phyloP scores from a whole-genome alignment of 2,329 filamentous ascomycete species.

The Scedosporium apiospermum region DNA sequence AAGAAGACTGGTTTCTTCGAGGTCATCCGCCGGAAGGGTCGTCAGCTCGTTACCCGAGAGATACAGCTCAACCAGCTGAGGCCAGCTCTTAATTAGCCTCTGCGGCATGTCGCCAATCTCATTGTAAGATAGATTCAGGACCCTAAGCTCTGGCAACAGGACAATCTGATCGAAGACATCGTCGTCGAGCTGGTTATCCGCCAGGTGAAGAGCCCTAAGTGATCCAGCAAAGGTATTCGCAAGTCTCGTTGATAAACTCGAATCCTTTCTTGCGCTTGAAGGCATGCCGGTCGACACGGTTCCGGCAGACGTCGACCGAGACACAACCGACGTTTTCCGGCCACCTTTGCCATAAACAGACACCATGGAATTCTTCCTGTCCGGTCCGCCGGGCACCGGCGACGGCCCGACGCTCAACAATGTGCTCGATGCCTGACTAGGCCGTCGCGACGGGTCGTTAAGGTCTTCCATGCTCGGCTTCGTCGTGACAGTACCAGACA shows the following conservation, averaged over 20 bases:
- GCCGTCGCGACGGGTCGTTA: conserved; percentile 53
- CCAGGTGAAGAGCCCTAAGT: conserved; percentile 73
- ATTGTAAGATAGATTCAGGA: conserved; percentile 93
- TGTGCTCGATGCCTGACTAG: conserved; percentile 75
- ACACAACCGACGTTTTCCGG: conserved; percentile 78
- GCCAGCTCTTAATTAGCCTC: conserved; percentile 80
- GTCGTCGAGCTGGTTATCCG: conserved; percentile 89
- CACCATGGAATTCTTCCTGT: conserved; percentile 75
- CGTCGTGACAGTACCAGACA: conserved; percentile 35
- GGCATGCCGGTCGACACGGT: conserved; percentile 42
- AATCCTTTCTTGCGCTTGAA: conserved; percentile 67
- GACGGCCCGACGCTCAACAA: conserved; percentile 68
- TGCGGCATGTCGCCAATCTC: conserved; percentile 81
- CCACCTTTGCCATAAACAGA: conserved; percentile 70
- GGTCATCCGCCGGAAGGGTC: conserved; percentile 81
- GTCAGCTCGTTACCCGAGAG: conserved; percentile 92
- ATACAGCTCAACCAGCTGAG: conserved; percentile 82
- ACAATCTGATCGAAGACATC: conserved; percentile 91
- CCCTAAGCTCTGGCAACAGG: conserved; percentile 69
- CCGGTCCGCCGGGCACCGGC: conserved; percentile 47
- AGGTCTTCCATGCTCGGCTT: conserved; percentile 74
- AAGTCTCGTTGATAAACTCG: conserved; percentile 69
- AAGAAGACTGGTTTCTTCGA: conserved; percentile 80
- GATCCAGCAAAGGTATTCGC: conserved; percentile 83
- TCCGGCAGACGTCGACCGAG: conserved; percentile 44